Evolutionary conservation across 345 rosid genomes (phyloP), one percentile per base, ranked within the genome.

Genomic region (Melaleuca quinquenervia): DNA sequence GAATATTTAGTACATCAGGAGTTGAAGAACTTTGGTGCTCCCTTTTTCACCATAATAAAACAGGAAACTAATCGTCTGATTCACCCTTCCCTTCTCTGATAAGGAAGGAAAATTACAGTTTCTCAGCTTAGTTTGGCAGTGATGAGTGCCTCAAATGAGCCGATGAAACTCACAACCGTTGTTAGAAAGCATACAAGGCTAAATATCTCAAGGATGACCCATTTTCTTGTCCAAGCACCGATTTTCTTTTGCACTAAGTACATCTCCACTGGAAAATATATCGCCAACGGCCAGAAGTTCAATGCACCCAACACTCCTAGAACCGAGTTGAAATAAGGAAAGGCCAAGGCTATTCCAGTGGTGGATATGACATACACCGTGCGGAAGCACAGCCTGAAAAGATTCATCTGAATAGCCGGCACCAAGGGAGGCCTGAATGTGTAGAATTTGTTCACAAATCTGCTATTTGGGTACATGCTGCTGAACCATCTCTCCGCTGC

Each of bases 301-400:
- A 94, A 29, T 1, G 93, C 98, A 12, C 98, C 98, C 41, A 95
- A 51, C 27, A 93, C 88, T 85, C 96, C 99, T 13, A 96, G 51
- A 48, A 95, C 93, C 88, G 93, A 93, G 90, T 96, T 95, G 93
- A 96, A 95, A 90, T 92, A 96, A 12, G 98, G 98, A 87, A 96
- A 94, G 50, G 89, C 0, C 85, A 93, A 85, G 13, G 96, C 91
- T 22, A 94, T 89, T 12, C 70, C 90, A 3, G 94, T 94, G 45
- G 94, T 92, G 1, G 92, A 87, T 6, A 89, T 84, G 8, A 94
- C 98, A 10, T 91, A 94, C 6, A 55, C 41, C 0, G 93, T 92
- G 85, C 97, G 84, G 84, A 91, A 93, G 78, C 90, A 87, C 50
- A 94, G 45, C 85, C 91, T 87, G 52, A 90, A 82, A 41, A 86